Evolutionary conservation across 208 protist species (phyloP).

Genomic region (Strigomonas oncopelti): DNA sequence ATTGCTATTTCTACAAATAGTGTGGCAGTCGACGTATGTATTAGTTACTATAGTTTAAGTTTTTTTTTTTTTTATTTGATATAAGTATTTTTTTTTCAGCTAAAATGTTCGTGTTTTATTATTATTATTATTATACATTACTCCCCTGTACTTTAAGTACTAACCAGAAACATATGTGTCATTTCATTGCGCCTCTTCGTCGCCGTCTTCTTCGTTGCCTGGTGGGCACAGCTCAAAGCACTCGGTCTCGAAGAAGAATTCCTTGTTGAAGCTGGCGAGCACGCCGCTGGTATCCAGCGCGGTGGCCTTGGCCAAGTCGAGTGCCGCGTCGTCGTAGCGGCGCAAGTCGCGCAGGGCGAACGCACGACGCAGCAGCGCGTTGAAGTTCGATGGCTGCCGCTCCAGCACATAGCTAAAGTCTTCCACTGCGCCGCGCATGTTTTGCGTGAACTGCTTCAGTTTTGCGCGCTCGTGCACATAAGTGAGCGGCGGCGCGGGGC

Average conservation of each 20-base stretch:
- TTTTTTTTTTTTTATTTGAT: too few species aligned
- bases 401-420: constrained; percentile 82
- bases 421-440: constrained; percentile 43
- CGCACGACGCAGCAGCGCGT: constrained; percentile 75
- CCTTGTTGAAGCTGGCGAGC: constrained; percentile 40
- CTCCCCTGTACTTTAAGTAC: background rate
- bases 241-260: constrained; percentile 54
- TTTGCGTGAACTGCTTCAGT: constrained; percentile 57
- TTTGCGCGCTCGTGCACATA: constrained; percentile 88
- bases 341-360: constrained; percentile 79
- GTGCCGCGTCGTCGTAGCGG: constrained; percentile 67
- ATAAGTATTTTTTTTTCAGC: too few species aligned
- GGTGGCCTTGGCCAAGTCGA: constrained; percentile 81
- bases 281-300: constrained; percentile 42
- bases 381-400: constrained; percentile 52
- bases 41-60: background rate
- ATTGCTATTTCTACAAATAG: too few species aligned
- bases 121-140: background rate
- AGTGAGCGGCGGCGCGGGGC: constrained; percentile 9
- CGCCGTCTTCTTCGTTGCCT: constrained; percentile 36
- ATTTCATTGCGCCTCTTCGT: background rate
- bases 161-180: background rate
- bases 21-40: background rate
- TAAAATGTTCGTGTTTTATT: background rate
- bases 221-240: constrained; percentile 58